A percentile compares a stretch with the other conserved stretches of the same genome.
Conservation (phyloP, 176 grass and related monocot genomes). For the Triticum monococcum region DNA sequence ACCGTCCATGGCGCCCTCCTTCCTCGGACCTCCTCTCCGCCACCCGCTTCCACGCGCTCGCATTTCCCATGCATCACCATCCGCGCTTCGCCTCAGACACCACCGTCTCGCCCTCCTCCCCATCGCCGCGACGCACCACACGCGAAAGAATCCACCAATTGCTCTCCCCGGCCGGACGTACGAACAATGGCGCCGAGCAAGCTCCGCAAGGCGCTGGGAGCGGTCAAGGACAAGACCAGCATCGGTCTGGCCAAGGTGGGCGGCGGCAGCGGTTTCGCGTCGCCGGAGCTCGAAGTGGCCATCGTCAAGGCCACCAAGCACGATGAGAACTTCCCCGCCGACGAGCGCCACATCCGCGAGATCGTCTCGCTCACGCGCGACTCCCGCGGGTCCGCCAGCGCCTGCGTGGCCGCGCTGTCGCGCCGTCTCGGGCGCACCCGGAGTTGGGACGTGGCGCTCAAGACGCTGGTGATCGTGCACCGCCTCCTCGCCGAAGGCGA, state of each 20-base stretch:
- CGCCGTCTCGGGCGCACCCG: slow-evolving; percentile 62
- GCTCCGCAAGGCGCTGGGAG: slow-evolving; percentile 72
- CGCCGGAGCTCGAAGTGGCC: slow-evolving; percentile 77
- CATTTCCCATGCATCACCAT: slow-evolving; percentile 20
- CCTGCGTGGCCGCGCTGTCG: slow-evolving; percentile 58
- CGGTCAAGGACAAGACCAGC: slow-evolving; percentile 93
- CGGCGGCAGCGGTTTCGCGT: slow-evolving; percentile 35
- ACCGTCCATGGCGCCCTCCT: slow-evolving; percentile 33
- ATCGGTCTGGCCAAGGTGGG: slow-evolving; percentile 76
- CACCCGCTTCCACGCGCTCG: slow-evolving; percentile 30
- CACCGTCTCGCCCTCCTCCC: neutral
- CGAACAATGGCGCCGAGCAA: slow-evolving; percentile 66
- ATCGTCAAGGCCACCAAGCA: slow-evolving; percentile 85
- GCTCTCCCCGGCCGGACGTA: neutral
- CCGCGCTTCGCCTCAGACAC: slow-evolving; percentile 1
- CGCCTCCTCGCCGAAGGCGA: slow-evolving; percentile 79
- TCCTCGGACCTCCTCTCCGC: slow-evolving; percentile 27
- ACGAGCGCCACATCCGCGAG: slow-evolving; percentile 78
- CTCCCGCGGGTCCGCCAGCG: slow-evolving; percentile 45
- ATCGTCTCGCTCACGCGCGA: slow-evolving; percentile 64
- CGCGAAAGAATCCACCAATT: neutral
- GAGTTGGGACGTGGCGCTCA: slow-evolving; percentile 85
- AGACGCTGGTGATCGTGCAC: slow-evolving; percentile 76
- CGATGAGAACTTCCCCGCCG: slow-evolving; percentile 70
- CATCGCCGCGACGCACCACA: neutral